These are phyloP conservation scores for Pestalotiopsis sp. DNA, from an alignment of 2,329 filamentous ascomycete genomes.

Conservation along the genomic window DNA sequence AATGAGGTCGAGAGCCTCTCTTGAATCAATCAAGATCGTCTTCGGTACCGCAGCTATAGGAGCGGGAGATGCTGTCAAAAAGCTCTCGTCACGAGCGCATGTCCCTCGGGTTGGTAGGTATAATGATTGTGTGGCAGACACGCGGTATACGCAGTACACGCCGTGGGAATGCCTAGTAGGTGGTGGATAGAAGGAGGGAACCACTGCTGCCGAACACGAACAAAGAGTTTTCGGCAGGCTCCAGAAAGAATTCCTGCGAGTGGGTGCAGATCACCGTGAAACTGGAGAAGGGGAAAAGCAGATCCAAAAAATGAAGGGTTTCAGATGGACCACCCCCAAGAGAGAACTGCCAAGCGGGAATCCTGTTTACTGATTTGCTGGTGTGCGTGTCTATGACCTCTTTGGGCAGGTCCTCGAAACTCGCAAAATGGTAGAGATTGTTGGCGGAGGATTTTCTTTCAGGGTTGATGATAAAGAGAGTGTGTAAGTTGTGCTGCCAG, in stretches of 20 bases:
- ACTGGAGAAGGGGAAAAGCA: not conserved
- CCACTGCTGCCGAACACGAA: not conserved
- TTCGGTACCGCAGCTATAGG: not conserved
- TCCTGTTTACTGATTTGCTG: not conserved
- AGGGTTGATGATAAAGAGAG: constrained; percentile 3
- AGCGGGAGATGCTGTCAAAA: not conserved
- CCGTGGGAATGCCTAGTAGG: not conserved
- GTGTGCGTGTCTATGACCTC: not conserved
- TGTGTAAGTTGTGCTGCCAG: not conserved
- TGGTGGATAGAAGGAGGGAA: not conserved
- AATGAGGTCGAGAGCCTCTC: not conserved
- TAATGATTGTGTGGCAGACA: not conserved
- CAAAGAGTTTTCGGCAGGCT: not conserved
- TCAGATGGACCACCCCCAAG: not conserved
- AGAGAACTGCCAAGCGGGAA: not conserved
- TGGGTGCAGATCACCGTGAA: not conserved
- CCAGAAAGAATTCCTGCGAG: not conserved
- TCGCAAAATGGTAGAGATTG: not conserved
- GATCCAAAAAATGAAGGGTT: not conserved
- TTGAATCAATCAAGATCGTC: constrained; percentile 1
- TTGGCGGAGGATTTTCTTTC: not conserved
- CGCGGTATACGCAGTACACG: not conserved
- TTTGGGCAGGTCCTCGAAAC: constrained; percentile 2
- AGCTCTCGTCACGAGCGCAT: not conserved
- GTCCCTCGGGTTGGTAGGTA: not conserved